Conservation (phyloP, 495 filamentous ascomycete species). For the Aspergillus diversus region DNA sequence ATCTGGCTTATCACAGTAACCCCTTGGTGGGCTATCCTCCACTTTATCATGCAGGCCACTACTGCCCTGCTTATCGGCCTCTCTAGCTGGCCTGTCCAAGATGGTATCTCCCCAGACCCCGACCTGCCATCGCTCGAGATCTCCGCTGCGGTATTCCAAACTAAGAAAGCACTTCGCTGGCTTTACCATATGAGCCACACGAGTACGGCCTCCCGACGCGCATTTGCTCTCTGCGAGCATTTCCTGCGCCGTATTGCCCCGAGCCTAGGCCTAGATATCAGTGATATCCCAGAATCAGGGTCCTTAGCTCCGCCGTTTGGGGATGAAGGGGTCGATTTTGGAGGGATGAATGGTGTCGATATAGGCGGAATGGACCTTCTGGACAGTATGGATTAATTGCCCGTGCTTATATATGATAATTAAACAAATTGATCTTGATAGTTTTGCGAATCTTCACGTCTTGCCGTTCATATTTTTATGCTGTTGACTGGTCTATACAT, state of each 20-base stretch:
- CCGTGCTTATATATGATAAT: no score
- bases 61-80: constrained; percentile 60
- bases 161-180: constrained; percentile 56
- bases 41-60: constrained; percentile 65
- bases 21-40: constrained; percentile 66
- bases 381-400: no score
- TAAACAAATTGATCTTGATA: no score
- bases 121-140: constrained; percentile 16
- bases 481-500: no score
- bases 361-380: no score
- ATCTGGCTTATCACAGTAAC: constrained; percentile 49
- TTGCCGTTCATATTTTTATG: no score
- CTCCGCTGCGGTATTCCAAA: constrained; percentile 40
- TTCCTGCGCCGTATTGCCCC: constrained; percentile 35
- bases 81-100: constrained; percentile 29
- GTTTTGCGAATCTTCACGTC: no score
- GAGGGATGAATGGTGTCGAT: constrained; percentile 8
- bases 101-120: background rate
- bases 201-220: constrained; percentile 50
- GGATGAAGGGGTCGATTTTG: background rate
- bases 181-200: constrained; percentile 45
- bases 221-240: constrained; percentile 48
- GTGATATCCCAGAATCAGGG: constrained; percentile 29
- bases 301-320: constrained; percentile 6
- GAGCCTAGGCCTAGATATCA: constrained; percentile 34